Evolutionary conservation across 1,139 yeast genomes (phyloP), one percentile per base, ranked within the genome.

Genomic region (Nakaseomyces uthaithaninus): DNA sequence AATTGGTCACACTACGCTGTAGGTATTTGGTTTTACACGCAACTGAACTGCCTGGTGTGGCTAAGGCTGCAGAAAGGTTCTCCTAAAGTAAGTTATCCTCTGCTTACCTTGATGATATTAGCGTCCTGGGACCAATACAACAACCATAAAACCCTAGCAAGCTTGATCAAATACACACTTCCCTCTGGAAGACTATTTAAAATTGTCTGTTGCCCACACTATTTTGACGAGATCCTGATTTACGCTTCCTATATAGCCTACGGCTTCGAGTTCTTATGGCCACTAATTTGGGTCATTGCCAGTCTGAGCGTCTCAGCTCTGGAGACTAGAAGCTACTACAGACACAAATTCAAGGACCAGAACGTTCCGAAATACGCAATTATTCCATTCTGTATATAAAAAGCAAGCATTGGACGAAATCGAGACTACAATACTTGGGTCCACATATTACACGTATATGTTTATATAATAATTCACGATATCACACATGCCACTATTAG

Each of bases 1-100:
- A 85, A 87, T 55, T 46, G 84, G 22, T 66, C 79, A 2, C 96
- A 89, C 60, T 89, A 85, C 53, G 34, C 80, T 1, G 84, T 75
- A 12, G 97, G 96, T 0, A 35, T 83, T 4, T 63, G 69, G 46
- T 87, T 81, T 55, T 89, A 89, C 53, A 41, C 72, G 0, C 52
- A 63, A 0, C 53, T 71, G 16, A 68, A 62, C 48, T 39, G 60
- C 44, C 66, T 50, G 50, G 62, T 41, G 42, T 66, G 47, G 27
- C 45, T 59, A 3, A 42, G 52, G 34, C 45, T 55, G 31, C 40
- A 51, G 30, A 39, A 45, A 20, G 46, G 26, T 24, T 47, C 59
- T 24, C 46, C 52, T 3, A n/a, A 45, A 9, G 27, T 51, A 23
- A 51, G 49, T 22, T 18, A 46, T 7, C 48, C 45, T 15, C 25